These are phyloP conservation scores for Colletotrichum tofieldiae DNA, from an alignment of 2,329 filamentous ascomycete species.

Conservation along the genomic window DNA sequence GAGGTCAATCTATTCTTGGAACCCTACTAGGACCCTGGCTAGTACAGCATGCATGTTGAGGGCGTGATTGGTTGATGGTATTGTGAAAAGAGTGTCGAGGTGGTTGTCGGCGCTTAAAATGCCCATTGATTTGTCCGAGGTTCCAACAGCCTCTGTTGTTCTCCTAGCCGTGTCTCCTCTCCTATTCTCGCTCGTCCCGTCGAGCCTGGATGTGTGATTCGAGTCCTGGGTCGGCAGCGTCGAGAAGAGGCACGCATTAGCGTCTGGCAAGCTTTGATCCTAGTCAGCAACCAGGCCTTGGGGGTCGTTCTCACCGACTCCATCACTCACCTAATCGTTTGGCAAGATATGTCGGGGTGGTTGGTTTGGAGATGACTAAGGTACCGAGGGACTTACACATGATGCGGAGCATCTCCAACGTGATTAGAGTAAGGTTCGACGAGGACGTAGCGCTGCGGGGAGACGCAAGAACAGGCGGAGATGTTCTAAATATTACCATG, in stretches of 20 bases:
- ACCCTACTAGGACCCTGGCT: constrained; percentile 18
- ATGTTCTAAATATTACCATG: constrained; percentile 5
- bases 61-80: constrained; percentile 42
- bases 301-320: constrained; percentile 26
- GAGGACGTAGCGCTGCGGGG: background rate
- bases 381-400: constrained; percentile 8
- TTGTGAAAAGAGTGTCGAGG: constrained; percentile 41
- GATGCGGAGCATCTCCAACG: constrained; percentile 4
- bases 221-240: constrained; percentile 13
- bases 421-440: constrained; percentile 5
- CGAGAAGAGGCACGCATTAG: constrained; percentile 32
- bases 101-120: constrained; percentile 46
- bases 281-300: constrained; percentile 13
- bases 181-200: background rate
- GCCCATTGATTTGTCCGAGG: constrained; percentile 24
- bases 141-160: background rate
- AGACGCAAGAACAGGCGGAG: constrained; percentile 3
- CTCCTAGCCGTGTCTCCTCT: constrained; percentile 19
- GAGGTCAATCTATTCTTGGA: constrained; percentile 46
- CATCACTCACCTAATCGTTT: background rate
- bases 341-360: background rate
- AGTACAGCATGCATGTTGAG: constrained; percentile 25
- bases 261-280: constrained; percentile 31
- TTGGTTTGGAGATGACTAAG: constrained; percentile 8
- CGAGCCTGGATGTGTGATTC: constrained; percentile 27